Base-by-base conservation (phyloP, 1,284 basidiomycete species). In the Coniophora puteana region DNA sequence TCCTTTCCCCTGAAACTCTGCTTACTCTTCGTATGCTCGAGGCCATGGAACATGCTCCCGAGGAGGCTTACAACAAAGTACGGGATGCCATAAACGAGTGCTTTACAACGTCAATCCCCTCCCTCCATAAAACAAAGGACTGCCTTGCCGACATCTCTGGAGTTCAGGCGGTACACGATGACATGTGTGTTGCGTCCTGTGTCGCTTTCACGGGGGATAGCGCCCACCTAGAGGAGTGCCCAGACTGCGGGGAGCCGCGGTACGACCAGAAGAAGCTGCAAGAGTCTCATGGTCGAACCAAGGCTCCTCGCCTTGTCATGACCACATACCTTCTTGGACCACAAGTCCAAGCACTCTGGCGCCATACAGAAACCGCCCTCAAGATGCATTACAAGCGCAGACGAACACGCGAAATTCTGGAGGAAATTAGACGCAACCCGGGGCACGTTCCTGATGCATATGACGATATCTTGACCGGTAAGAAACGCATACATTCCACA, bases 291-390 rank as follows among this genome's bases (percentile, higher is more conserved):
- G 29, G 29, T 7, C 14, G 7, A 18, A n/a, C 7, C 7, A 23
- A 45, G 13, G 39, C 48, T 6, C 44, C 61, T 5, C 45, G 39
- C 4, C 50, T 53, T 11, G 42, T 56, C 11, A 67, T 65, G 41
- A 48, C 53, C 17, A 67, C 62, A 0, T 53, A 69, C 5, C 66
- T 58, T 2, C 26, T 69, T 31, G 65, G 61, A 0, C 66, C 65
- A 10, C 59, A 61, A 40, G 38, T 71, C 2, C 63, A 68, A 35
- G 63, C 63, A 0, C 40, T 62, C 3, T 58, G 45, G 25, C 44
- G 53, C 8, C 42, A 43, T 25, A 41, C 46, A 0, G 47, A 64
- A 7, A 50, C 43, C 8, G 59, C 61, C 2, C 7, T 45, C 2
- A 39, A 38, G 4, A 57, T 66, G 49, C 16, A 28, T 10, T 63